Percentiles rank a stretch among this genome's conserved stretches.
Evolutionary conservation across 169 alveolate species (phyloP).

Genomic region (Babesia microti): DNA sequence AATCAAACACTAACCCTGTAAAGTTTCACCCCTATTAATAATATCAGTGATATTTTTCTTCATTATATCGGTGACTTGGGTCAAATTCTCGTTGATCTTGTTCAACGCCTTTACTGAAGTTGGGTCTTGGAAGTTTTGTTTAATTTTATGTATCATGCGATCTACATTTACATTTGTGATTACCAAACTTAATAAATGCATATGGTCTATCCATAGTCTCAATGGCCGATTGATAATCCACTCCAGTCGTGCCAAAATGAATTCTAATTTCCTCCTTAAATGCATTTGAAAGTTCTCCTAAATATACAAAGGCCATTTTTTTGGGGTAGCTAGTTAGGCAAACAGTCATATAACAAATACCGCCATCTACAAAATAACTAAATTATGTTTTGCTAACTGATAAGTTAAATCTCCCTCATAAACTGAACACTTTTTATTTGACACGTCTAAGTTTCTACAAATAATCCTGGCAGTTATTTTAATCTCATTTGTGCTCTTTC

Average conservation of each 20-base stretch:
- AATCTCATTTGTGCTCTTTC: conserved; percentile 8
- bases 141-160: conserved; percentile 56
- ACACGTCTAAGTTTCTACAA: conserved; percentile 17
- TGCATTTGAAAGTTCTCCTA: conserved; percentile 54
- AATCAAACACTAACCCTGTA: conserved; percentile 48
- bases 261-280: conserved; percentile 46
- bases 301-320: conserved; percentile 51
- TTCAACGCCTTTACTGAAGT: conserved; percentile 54
- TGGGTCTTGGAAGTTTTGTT: conserved; percentile 55
- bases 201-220: conserved; percentile 55
- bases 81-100: conserved; percentile 58
- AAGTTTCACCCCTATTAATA: conserved; percentile 55
- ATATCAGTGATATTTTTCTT: conserved; percentile 58
- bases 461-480: conserved; percentile 38
- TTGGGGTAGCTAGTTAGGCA: conserved; percentile 49
- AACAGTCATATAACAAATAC: conserved; percentile 55
- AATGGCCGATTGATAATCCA: conserved; percentile 31
- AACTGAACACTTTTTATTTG: conserved; percentile 18
- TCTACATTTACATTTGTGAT: conserved; percentile 26
- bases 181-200: conserved; percentile 59
- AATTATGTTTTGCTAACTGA: no score
- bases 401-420: conserved; percentile 30
- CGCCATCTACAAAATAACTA: conserved; percentile 57
- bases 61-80: conserved; percentile 62
- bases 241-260: conserved; percentile 43